These are phyloP conservation scores for Flaveria robusta DNA, from an alignment of 129 eudicot genomes.

Conservation along the genomic window DNA sequence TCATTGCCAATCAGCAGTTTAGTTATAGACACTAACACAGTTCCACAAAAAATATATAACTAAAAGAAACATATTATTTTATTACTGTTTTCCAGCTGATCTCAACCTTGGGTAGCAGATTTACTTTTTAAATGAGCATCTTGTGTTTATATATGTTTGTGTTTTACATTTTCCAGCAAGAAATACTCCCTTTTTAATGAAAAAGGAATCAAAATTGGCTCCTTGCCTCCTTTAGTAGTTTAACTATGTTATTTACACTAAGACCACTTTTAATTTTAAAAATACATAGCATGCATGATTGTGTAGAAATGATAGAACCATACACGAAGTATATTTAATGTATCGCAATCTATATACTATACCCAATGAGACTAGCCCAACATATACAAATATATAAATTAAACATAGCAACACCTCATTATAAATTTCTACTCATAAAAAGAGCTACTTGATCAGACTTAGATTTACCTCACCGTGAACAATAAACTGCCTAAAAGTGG, in stretches of 20 bases:
- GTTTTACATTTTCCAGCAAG: background rate
- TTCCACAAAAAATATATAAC: background rate
- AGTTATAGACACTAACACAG: background rate
- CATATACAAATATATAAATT: background rate
- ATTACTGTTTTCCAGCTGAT: background rate
- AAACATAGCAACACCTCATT: background rate
- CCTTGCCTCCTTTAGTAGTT: background rate
- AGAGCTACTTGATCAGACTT: background rate
- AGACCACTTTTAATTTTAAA: background rate
- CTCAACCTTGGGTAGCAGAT: background rate
- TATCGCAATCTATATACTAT: background rate
- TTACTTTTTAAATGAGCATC: no score
- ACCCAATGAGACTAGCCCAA: constrained; percentile 16
- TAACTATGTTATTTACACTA: background rate
- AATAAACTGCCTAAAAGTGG: background rate
- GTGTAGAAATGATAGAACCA: background rate
- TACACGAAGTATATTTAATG: background rate
- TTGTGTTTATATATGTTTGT: no score
- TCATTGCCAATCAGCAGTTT: background rate
- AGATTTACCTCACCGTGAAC: background rate
- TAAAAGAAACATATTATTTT: background rate
- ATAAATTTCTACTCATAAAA: background rate
- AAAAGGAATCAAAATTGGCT: background rate
- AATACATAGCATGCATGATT: background rate
- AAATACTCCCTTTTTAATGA: background rate